Conservation (phyloP, 257 asterid genomes). For the Solanum sitiens region DNA sequence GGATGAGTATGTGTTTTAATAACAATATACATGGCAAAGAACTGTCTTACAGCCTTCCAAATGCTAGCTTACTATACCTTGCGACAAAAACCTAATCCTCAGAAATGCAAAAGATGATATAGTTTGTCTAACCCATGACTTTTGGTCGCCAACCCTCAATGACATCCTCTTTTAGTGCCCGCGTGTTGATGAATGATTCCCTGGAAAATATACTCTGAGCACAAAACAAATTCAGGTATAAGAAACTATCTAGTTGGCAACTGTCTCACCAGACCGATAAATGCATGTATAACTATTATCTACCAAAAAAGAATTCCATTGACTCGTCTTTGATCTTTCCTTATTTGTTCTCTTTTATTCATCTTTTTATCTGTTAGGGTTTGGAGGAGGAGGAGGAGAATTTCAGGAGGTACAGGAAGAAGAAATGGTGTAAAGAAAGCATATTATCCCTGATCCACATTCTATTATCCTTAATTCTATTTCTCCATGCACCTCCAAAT, state of each 20-base stretch:
- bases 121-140: constrained; percentile 38
- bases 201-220: constrained; percentile 61
- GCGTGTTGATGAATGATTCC: constrained; percentile 69
- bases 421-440: not conserved
- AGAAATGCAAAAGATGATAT: not conserved
- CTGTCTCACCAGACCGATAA: not conserved
- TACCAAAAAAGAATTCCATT: not conserved
- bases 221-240: constrained; percentile 3
- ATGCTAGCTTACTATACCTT: not conserved
- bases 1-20: not conserved
- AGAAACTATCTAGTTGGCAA: not conserved
- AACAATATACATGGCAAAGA: not conserved
- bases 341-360: not conserved
- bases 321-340: not conserved
- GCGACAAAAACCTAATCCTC: not conserved
- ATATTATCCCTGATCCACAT: not conserved
- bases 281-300: not conserved
- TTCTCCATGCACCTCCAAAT: not conserved
- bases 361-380: not conserved
- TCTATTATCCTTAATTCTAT: not conserved
- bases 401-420: not conserved
- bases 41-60: not conserved
- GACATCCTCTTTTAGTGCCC: constrained; percentile 58
- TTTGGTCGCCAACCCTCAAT: constrained; percentile 92
- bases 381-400: not conserved